Evolutionary conservation across 257 asterid species (phyloP).

Genomic region (Agastache rugosa): DNA sequence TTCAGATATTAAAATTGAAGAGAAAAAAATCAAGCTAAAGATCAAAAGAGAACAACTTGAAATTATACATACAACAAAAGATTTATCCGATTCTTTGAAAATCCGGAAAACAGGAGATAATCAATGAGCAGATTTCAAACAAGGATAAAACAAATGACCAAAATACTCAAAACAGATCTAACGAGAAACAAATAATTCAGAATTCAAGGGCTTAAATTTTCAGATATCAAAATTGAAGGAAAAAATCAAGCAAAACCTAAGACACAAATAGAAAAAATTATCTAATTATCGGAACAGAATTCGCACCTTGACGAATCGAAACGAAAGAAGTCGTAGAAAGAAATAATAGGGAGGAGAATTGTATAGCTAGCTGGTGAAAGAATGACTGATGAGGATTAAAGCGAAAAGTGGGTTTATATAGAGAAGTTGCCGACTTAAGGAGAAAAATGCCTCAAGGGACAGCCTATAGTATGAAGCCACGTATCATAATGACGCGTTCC

Average conservation of each 20-base stretch:
- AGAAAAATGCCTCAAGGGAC: background rate
- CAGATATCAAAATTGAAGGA: background rate
- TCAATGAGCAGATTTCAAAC: background rate
- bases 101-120: no score
- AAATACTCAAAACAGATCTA: background rate
- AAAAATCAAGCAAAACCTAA: background rate
- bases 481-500: conserved; percentile 35
- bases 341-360: no score
- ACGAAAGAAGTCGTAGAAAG: background rate
- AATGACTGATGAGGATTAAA: rapidly evolving
- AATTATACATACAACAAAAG: background rate
- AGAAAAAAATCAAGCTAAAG: background rate
- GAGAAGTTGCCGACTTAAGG: conserved; percentile 38
- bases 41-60: no score
- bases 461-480: conserved; percentile 33
- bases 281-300: background rate
- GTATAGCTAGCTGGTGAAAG: background rate
- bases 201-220: background rate
- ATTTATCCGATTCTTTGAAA: no score
- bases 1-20: background rate
- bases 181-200: background rate
- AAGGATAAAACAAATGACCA: background rate
- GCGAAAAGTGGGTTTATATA: conserved; percentile 34
- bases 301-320: background rate
- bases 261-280: background rate